Conservation (phyloP, 306 rosid genomes). For the Lathyrus sativus region DNA sequence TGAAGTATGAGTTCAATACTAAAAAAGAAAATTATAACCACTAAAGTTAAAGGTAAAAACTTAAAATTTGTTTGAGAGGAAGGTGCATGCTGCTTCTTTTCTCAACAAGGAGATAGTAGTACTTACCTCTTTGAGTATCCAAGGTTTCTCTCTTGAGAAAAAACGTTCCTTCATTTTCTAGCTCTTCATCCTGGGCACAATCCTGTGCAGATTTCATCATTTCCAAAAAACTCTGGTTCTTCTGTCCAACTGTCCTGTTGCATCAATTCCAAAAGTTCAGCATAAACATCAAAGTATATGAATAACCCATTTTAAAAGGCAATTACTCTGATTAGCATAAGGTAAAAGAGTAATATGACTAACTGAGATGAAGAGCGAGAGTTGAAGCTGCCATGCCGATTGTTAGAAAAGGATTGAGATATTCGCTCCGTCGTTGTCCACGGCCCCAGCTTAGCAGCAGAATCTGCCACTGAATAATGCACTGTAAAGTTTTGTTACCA, state of each 20-base stretch:
- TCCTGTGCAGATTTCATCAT: slow-evolving; percentile 80
- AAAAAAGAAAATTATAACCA: background rate
- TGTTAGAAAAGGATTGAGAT: slow-evolving; percentile 73
- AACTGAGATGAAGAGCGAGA: slow-evolving; percentile 78
- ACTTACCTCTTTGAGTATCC: slow-evolving; percentile 54
- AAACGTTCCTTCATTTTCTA: slow-evolving; percentile 68
- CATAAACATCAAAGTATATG: background rate
- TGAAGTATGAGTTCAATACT: background rate
- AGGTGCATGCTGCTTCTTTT: slow-evolving; percentile 2
- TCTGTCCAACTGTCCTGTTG: slow-evolving; percentile 71
- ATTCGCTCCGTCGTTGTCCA: slow-evolving; percentile 74
- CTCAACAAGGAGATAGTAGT: slow-evolving; percentile 1
- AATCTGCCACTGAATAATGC: slow-evolving; percentile 42
- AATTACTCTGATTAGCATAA: background rate
- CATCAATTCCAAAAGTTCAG: slow-evolving; percentile 37
- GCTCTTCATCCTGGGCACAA: slow-evolving; percentile 62
- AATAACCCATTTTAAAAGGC: slow-evolving; percentile 23
- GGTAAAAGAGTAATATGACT: slow-evolving; percentile 45
- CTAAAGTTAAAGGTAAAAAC: background rate
- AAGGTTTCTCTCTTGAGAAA: slow-evolving; percentile 69
- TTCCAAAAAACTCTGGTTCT: slow-evolving; percentile 81
- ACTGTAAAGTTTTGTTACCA: slow-evolving; percentile 29
- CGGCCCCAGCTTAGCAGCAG: slow-evolving; percentile 58
- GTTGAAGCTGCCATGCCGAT: slow-evolving; percentile 64
- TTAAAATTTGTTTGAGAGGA: background rate